Base-by-base conservation (phyloP, 2,329 filamentous ascomycete genomes). In the Exophiala mesophila region DNA sequence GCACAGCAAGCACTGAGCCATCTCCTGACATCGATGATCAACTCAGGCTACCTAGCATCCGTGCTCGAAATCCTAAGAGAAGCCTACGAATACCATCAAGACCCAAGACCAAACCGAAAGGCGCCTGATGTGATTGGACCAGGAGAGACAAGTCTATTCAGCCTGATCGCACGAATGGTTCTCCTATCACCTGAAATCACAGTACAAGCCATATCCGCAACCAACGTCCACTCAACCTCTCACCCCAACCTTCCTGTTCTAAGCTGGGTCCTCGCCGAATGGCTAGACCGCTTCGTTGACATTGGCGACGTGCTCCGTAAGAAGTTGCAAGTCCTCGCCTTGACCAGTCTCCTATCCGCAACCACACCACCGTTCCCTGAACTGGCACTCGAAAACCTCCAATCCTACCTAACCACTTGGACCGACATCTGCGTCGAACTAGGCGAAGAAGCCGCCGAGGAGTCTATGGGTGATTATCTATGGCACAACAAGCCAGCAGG, bases 61-160 rank as follows among this genome's bases (percentile, higher is more conserved):
- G 31, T 89, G 5, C 67, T 90, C 12, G 72, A 78, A 50, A 77
- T 76, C 6, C 71, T 90, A 1, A 80, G 79, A 57, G 76, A 82
- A 39, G 76, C 82, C 2, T 82, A 71, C 74, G 77, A 84, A 57
- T 82, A 86, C 2, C 82, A 85, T 55, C 82, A 94, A 60, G 87
- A 85, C 0, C 85, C 85, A 0, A 90, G 92, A 0, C 89, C 90
- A 0, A 85, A 86, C 57, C 76, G 76, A 18, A 84, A 76, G 53
- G 72, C 78, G 15, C 76, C 81, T 29, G 77, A 78, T 20, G 76
- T 96, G 23, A 83, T 83, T 55, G 79, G 81, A 9, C 74, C 88
- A 8, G 82, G 85, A 1, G 81, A 95, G 58, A 85, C 85, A 0
- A 86, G 95, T 59, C 95, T 94, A 61, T 84, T 94, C 58, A 77